These are phyloP conservation scores for Otatea glauca DNA, from an alignment of 176 grass and related monocot species.

Conservation along the genomic window DNA sequence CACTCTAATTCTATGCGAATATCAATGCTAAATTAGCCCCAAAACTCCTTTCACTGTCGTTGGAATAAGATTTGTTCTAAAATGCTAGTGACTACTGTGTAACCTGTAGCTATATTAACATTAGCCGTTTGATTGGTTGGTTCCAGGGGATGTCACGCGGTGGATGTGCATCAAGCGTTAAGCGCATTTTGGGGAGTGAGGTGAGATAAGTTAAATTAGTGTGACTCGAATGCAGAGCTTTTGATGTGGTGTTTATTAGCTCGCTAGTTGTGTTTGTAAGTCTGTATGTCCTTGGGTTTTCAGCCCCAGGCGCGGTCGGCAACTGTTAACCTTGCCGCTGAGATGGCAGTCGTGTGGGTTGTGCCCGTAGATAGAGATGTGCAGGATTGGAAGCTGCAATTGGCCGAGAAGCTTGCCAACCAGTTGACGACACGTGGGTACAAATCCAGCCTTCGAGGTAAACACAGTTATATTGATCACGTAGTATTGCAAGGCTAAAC, in stretches of 20 bases:
- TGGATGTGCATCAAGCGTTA: conserved; percentile 90
- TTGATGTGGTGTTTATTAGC: conserved; percentile 27
- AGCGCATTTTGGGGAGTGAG: conserved; percentile 90
- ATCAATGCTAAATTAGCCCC: neutral
- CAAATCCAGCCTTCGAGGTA: conserved; percentile 94
- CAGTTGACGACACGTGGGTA: conserved; percentile 79
- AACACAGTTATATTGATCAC: neutral
- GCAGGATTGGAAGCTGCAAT: conserved; percentile 76
- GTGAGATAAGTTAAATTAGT: conserved; percentile 46
- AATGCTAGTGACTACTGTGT: neutral
- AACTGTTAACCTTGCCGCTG: conserved; percentile 93
- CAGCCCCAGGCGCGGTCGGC: conserved; percentile 78
- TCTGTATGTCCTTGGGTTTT: conserved; percentile 42
- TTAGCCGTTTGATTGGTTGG: conserved; percentile 37
- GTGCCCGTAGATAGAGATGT: conserved; percentile 52
- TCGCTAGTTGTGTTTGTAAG: conserved; percentile 24
- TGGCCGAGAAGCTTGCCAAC: conserved; percentile 80
- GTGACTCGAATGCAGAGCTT: neutral
- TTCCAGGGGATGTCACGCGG: conserved; percentile 96
- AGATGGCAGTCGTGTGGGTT: conserved; percentile 82
- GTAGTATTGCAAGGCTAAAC: neutral
- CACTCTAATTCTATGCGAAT: neutral
- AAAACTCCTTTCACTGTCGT: neutral
- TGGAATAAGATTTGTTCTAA: neutral
- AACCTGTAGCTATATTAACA: conserved; percentile 20